Percentiles rank a stretch among this genome's conserved stretches.
These are phyloP conservation scores for Vaccinium myrtillus DNA, from an alignment of 148 eudicot genomes.

Conservation along the genomic window DNA sequence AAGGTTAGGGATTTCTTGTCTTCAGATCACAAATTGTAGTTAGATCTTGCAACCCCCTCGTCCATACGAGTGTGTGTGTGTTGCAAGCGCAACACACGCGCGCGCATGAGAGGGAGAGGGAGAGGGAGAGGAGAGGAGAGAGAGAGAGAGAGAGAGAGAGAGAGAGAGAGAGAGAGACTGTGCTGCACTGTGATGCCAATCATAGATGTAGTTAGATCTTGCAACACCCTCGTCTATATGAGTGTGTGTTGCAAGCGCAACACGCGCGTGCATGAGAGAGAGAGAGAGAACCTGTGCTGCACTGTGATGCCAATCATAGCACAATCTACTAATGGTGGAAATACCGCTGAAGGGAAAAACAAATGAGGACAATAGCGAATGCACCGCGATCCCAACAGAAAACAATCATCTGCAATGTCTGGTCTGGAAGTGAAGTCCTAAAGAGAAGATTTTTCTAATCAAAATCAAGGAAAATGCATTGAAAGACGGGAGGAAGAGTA, in stretches of 20 bases:
- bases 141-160: constrained; percentile 29
- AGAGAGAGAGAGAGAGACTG: constrained; percentile 63
- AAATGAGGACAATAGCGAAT: constrained; percentile 96
- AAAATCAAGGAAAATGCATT: constrained; percentile 6
- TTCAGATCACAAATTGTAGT: background rate
- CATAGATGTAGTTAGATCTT: constrained; percentile 32
- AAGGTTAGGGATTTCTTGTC: background rate
- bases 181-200: constrained; percentile 94
- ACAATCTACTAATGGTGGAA: constrained; percentile 77
- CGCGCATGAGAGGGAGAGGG: background rate
- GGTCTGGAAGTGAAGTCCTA: constrained; percentile 94
- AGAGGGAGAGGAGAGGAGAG: constrained; percentile 37
- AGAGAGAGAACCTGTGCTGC: constrained; percentile 76
- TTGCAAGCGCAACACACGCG: too few relatives aligned
- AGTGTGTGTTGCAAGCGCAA: too few relatives aligned
- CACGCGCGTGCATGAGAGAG: background rate
- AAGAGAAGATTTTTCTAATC: constrained; percentile 24
- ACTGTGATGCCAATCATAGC: constrained; percentile 88
- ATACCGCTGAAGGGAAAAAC: constrained; percentile 74
- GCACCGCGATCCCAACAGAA: constrained; percentile 91
- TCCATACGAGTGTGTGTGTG: background rate
- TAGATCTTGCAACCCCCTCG: background rate
- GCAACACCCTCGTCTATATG: background rate
- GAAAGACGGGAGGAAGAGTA: background rate
- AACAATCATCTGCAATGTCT: constrained; percentile 97